A percentile compares a stretch with the other conserved stretches of the same genome.
Conservation (phyloP, 441 rosid species). For the Syzygium malaccense region DNA sequence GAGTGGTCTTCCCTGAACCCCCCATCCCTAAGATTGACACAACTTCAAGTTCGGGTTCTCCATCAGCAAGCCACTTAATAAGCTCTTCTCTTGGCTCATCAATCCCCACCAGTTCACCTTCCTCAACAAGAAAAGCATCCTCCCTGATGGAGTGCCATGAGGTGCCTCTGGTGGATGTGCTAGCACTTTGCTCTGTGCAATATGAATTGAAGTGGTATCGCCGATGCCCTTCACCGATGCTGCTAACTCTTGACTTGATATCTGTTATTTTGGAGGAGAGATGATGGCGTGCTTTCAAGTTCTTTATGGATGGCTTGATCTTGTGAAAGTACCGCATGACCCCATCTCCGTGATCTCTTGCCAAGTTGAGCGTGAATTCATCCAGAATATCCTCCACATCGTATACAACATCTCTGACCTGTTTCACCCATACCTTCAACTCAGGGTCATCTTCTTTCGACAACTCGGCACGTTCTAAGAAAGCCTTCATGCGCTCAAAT, state of each 20-base stretch:
- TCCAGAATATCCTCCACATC: background rate
- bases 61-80: background rate
- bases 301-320: background rate
- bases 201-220: background rate
- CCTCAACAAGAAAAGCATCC: background rate
- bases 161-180: background rate
- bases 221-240: background rate
- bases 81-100: background rate
- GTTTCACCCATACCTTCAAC: background rate
- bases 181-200: background rate
- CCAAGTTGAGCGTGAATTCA: background rate
- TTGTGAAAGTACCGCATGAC: background rate
- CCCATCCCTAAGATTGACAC: background rate
- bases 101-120: background rate
- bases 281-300: background rate
- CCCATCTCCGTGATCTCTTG: background rate
- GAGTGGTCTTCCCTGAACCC: background rate
- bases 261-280: background rate
- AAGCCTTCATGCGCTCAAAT: background rate
- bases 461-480: fast-evolving
- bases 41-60: background rate
- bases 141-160: background rate
- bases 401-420: background rate
- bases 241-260: background rate
- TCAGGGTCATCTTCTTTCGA: background rate